Evolutionary conservation across 345 rosid species (phyloP), one percentile per base, ranked within the genome.

Genomic region (Isatis tinctoria): DNA sequence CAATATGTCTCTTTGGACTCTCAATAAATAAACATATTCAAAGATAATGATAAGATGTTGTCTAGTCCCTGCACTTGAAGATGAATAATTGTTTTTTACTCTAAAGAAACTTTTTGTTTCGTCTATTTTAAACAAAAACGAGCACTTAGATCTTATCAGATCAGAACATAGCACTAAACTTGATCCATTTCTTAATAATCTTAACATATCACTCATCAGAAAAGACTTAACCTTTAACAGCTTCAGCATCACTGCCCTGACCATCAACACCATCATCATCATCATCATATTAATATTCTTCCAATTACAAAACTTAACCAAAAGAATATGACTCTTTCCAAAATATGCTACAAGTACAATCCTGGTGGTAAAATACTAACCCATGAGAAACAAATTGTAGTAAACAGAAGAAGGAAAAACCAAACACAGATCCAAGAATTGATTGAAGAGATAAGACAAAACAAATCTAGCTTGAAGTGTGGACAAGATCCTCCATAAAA

Each of bases 91-190:
- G 71, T 43, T 64, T 41, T 47, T 58, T 74, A 59, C 43, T 74
- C 59, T 41, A 37, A 28, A 65, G 17, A 5, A 57, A 58, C 2
- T 6, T 16, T 33, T 8, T n/a, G 3, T 18, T 48, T 28, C 45
- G 43, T 62, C 24, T 45, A 47, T 47, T 40, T 54, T 36, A 74
- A 59, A 73, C 37, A 56, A 67, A 35, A 67, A 59, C 44, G 43
- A 49, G n/a, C 56, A 74, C 68, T 67, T 59, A 48, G 37, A 67
- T 65, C 78, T 74, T 74, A 59, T 74, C 60, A 67, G 70, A 72
- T 8, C 66, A 59, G 14, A 44, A 70, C 58, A 70, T 8, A 54
- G 43, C 72, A 74, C 27, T 74, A 67, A 59, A 74, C 67, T 36
- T 67, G 32, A 59, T 56, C 52, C 60, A 57, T 26, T 57, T 65